phyloP scores from a whole-genome alignment of 2,329 filamentous ascomycete genomes.

The Blumeriella jaapii region DNA sequence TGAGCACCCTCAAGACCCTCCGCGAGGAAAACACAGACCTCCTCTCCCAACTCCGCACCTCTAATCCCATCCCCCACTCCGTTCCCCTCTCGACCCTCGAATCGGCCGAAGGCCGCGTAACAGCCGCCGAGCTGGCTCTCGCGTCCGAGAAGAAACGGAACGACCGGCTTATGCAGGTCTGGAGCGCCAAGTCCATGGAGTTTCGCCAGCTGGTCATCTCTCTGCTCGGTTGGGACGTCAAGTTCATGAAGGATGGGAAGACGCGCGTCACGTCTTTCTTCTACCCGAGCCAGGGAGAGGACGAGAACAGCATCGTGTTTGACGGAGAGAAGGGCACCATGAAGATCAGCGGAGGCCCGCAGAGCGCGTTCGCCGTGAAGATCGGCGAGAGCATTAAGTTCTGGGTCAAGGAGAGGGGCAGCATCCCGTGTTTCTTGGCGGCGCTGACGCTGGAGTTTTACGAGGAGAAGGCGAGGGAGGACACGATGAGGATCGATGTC shows the following conservation, averaged over 20 bases:
- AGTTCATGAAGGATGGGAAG: constrained; percentile 94
- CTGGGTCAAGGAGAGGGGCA: constrained; percentile 89
- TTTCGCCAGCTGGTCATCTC: constrained; percentile 92
- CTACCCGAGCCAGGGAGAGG: constrained; percentile 52
- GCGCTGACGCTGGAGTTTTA: constrained; percentile 90
- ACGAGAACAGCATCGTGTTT: constrained; percentile 68
- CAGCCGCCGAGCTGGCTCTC: constrained; percentile 56
- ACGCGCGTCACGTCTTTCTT: constrained; percentile 85
- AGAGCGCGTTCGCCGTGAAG: constrained; percentile 73
- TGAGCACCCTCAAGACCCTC: constrained; percentile 64
- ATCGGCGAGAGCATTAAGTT: constrained; percentile 84
- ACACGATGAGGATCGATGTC: constrained; percentile 18
- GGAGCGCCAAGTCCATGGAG: constrained; percentile 79
- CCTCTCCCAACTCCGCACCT: constrained; percentile 53
- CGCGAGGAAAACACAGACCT: constrained; percentile 77
- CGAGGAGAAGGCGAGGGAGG: constrained; percentile 42
- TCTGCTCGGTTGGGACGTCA: constrained; percentile 86
- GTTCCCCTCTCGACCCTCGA: constrained; percentile 71
- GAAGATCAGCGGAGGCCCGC: constrained; percentile 89
- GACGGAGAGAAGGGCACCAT: constrained; percentile 92
- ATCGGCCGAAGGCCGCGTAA: constrained; percentile 63
- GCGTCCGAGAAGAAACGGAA: constrained; percentile 72
- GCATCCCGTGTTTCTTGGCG: constrained; percentile 86
- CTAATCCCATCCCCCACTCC: constrained; percentile 22
- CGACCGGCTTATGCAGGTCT: constrained; percentile 82